Evolutionary conservation across 768 basidiomycete genomes (phyloP).

Genomic region (Trametes elegans): DNA sequence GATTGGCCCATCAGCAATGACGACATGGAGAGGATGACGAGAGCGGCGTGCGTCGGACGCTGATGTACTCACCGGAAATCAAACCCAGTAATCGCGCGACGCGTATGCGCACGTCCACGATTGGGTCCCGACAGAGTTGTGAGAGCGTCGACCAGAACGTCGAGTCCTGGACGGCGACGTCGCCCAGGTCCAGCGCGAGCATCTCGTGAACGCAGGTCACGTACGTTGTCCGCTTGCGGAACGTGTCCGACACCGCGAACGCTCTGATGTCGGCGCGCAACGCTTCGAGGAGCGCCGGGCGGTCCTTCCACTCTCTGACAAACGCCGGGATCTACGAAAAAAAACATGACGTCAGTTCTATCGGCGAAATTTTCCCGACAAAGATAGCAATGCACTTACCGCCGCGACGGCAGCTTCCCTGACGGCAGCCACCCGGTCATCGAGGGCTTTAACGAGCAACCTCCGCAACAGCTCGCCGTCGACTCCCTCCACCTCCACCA

Average conservation of each 20-base stretch:
- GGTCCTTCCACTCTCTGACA: constrained; percentile 17
- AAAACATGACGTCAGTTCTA: neutral
- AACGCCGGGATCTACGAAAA: constrained; percentile 17
- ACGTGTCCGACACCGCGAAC: constrained; percentile 18
- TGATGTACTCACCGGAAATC: constrained; percentile 48
- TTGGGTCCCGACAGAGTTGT: constrained; percentile 57
- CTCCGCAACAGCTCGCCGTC: constrained; percentile 46
- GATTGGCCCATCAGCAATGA: constrained; percentile 10
- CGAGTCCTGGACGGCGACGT: constrained; percentile 39
- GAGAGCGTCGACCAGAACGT: constrained; percentile 56
- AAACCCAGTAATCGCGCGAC: constrained; percentile 70
- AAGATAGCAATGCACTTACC: constrained; percentile 42
- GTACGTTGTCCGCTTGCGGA: constrained; percentile 47
- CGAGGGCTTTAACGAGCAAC: constrained; percentile 60
- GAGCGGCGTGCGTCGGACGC: neutral
- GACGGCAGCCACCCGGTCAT: constrained; percentile 82
- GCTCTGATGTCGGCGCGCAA: constrained; percentile 16
- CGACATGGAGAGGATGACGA: constrained; percentile 4
- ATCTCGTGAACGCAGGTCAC: constrained; percentile 72
- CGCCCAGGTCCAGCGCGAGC: constrained; percentile 35
- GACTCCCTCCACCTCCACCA: constrained; percentile 43
- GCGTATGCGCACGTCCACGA: constrained; percentile 84
- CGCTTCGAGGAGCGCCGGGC: constrained; percentile 19
- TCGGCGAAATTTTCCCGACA: neutral
- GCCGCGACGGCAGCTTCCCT: constrained; percentile 67